Percentiles rank a stretch among this genome's conserved stretches.
These are phyloP conservation scores for Eimeria necatrix DNA, from an alignment of 169 alveolate genomes.

Conservation along the genomic window DNA sequence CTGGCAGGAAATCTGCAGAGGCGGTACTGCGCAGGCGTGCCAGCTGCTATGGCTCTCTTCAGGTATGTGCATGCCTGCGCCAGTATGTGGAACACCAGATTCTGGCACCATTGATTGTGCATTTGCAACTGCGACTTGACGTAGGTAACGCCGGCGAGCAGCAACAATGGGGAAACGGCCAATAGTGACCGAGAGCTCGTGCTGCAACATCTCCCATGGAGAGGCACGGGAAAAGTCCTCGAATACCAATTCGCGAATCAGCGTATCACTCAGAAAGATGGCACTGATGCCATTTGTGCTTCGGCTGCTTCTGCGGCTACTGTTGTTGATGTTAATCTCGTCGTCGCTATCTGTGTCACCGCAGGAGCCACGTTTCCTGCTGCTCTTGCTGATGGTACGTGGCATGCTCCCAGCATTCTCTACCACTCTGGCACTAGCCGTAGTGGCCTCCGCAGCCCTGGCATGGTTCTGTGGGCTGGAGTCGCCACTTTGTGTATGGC, in stretches of 20 bases:
- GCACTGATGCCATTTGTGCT: neutral
- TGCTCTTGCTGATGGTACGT: too few relatives aligned
- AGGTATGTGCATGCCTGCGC: neutral
- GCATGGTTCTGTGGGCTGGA: too few relatives aligned
- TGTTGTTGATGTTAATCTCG: neutral
- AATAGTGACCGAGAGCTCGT: neutral
- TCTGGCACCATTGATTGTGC: slow-evolving; percentile 2
- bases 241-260: slow-evolving; percentile 36
- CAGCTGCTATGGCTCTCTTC: slow-evolving; percentile 30
- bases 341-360: neutral
- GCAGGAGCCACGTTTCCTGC: too few relatives aligned
- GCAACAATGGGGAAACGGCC: neutral
- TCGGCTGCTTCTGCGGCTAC: neutral
- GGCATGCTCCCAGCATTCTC: too few relatives aligned
- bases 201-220: slow-evolving; percentile 39
- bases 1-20: slow-evolving; percentile 1
- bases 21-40: slow-evolving; percentile 33
- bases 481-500: too few relatives aligned
- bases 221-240: slow-evolving; percentile 65
- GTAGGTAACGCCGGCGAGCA: slow-evolving; percentile 20
- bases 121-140: slow-evolving; percentile 25
- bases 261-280: slow-evolving; percentile 19
- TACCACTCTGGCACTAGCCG: too few relatives aligned
- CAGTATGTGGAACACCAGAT: neutral
- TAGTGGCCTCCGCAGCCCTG: too few relatives aligned